Evolutionary conservation across 352 stramenopile genomes (phyloP).

Genomic region (Globisporangium splendens): DNA sequence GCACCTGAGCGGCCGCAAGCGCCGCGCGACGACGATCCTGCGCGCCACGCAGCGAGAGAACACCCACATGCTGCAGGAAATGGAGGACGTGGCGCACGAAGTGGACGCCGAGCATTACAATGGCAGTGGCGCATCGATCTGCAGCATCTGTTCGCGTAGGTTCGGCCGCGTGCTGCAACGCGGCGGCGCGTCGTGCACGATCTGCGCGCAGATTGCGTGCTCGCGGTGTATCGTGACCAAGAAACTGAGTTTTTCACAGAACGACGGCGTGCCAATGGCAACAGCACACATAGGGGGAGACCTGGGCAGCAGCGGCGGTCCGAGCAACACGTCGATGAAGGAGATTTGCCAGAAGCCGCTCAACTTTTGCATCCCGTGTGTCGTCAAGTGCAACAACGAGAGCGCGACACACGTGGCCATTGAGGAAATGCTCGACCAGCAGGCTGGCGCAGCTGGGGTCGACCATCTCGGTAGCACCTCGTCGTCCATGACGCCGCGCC

Average conservation of each 20-base stretch:
- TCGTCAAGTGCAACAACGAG: slow-evolving; percentile 37
- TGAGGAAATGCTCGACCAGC: slow-evolving; percentile 28
- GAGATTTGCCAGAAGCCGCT: slow-evolving; percentile 41
- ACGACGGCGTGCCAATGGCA: slow-evolving; percentile 22
- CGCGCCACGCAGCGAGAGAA: slow-evolving; percentile 10
- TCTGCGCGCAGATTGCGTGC: slow-evolving; percentile 35
- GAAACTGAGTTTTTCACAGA: slow-evolving; percentile 40
- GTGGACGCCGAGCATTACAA: slow-evolving; percentile 9
- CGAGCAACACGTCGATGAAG: slow-evolving; percentile 8
- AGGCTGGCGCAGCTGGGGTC: neutral
- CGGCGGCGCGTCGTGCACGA: slow-evolving; percentile 26
- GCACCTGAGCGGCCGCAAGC: slow-evolving; percentile 22
- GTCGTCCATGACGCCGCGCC: slow-evolving; percentile 7
- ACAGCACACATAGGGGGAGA: slow-evolving; percentile 33
- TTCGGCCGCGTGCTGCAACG: slow-evolving; percentile 20
- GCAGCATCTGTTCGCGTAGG: slow-evolving; percentile 13
- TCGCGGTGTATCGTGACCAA: slow-evolving; percentile 42
- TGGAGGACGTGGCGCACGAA: slow-evolving; percentile 17
- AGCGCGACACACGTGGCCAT: slow-evolving; percentile 35
- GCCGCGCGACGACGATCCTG: slow-evolving; percentile 10
- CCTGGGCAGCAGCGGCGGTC: slow-evolving; percentile 9
- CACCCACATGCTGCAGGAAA: slow-evolving; percentile 21
- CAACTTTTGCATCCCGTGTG: slow-evolving; percentile 47
- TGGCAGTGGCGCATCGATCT: neutral
- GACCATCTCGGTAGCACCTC: neutral